phyloP scores from a whole-genome alignment of 306 rosid species.

The Ormosia emarginata region DNA sequence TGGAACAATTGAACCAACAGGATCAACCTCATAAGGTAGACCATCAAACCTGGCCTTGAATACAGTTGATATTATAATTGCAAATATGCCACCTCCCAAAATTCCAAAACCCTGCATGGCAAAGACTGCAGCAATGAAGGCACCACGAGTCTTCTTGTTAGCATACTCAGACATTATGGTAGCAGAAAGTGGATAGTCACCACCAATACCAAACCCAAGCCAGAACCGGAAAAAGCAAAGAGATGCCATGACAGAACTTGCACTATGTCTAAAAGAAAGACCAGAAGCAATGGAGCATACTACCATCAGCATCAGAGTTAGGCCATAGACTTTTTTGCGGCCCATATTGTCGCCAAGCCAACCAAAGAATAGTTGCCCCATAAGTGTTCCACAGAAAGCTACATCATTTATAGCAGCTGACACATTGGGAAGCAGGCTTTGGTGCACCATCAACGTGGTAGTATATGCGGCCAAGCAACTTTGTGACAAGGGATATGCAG shows the following conservation, averaged over 20 bases:
- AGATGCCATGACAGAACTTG: neutral
- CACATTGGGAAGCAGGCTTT: too few species aligned
- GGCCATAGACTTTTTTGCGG: neutral
- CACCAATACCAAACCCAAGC: neutral
- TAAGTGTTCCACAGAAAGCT: too few species aligned
- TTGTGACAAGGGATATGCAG: too few species aligned
- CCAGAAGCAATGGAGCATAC: neutral
- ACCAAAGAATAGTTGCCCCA: too few species aligned
- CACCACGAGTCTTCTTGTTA: too few species aligned
- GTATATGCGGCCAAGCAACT: too few species aligned
- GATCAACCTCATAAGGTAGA: neutral
- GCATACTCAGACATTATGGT: too few species aligned
- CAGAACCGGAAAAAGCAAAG: neutral
- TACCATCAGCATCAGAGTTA: neutral
- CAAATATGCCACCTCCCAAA: neutral
- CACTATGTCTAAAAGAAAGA: neutral
- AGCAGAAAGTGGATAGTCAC: neutral
- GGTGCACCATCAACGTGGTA: too few species aligned
- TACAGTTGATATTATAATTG: neutral
- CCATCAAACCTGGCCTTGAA: neutral
- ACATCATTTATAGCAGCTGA: too few species aligned
- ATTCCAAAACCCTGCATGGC: neutral
- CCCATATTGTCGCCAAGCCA: neutral
- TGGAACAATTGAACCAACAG: neutral
- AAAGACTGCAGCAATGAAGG: neutral